Conservation (phyloP, 805 yeast genomes). For the Wickerhamomyces sydowiorum region DNA sequence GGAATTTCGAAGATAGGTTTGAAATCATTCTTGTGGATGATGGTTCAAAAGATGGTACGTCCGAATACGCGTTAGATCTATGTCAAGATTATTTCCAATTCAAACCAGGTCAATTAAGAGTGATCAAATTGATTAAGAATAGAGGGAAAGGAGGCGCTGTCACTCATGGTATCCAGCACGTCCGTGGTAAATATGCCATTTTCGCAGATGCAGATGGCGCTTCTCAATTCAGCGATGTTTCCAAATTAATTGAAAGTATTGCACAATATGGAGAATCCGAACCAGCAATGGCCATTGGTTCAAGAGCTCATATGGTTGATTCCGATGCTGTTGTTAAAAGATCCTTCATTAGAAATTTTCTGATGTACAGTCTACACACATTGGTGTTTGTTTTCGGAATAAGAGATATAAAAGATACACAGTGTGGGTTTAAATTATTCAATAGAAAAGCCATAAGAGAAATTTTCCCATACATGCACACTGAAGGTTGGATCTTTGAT, state of each 20-base stretch:
- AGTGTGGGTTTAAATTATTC: slow-evolving; percentile 95
- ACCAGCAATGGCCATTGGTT: slow-evolving; percentile 78
- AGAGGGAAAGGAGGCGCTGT: slow-evolving; percentile 98
- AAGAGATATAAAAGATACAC: slow-evolving; percentile 83
- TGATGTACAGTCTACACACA: slow-evolving; percentile 90
- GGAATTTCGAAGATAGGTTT: slow-evolving; percentile 36
- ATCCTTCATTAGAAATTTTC: slow-evolving; percentile 77
- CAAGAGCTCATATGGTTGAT: slow-evolving; percentile 94
- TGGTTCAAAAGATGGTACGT: slow-evolving; percentile 81
- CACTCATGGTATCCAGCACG: slow-evolving; percentile 78
- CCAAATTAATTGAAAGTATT: slow-evolving; percentile 42
- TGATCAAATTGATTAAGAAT: slow-evolving; percentile 63
- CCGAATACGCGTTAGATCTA: slow-evolving; percentile 61
- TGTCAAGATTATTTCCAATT: slow-evolving; percentile 38
- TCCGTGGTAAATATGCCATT: slow-evolving; percentile 66
- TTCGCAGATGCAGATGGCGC: slow-evolving; percentile 99
- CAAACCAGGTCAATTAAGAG: slow-evolving; percentile 58
- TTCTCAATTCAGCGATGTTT: slow-evolving; percentile 67
- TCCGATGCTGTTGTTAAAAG: slow-evolving; percentile 97
- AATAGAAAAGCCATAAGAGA: slow-evolving; percentile 56
- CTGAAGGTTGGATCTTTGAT: slow-evolving; percentile 98
- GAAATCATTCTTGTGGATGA: slow-evolving; percentile 90
- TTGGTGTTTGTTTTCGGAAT: slow-evolving; percentile 87
- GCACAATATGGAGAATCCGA: slow-evolving; percentile 12
- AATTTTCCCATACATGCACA: slow-evolving; percentile 88